Evolutionary conservation across 257 asterid genomes (phyloP), one percentile per base, ranked within the genome.

Genomic region (Plantago major): DNA sequence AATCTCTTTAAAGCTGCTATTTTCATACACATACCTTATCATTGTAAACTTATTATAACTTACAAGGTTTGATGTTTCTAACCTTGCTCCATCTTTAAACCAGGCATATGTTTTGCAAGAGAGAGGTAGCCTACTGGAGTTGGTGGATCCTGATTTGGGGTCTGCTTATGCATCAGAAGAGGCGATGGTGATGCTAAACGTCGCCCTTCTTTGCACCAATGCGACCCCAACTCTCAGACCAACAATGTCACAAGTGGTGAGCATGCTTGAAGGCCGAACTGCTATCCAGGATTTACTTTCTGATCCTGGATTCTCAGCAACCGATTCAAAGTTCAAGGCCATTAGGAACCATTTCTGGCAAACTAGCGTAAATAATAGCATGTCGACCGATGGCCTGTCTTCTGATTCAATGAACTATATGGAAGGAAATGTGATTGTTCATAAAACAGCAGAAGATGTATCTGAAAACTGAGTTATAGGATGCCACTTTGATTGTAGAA

Each of bases 21-120:
- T n/a, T n/a, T n/a, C n/a, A n/a, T n/a, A n/a, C n/a, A n/a, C n/a
- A n/a, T n/a, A n/a, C n/a, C n/a, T n/a, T n/a, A 13, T 46, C 8
- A 16, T 15, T 48, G 54, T 14, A 6, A 48, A 48, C 28, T 48
- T 28, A 16, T 15, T n/a, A n/a, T n/a, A n/a, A n/a, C n/a, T n/a
- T n/a, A n/a, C n/a, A n/a, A n/a, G n/a, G n/a, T n/a, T n/a, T n/a
- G n/a, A n/a, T n/a, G n/a, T n/a, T n/a, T n/a, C n/a, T n/a, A n/a
- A n/a, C n/a, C n/a, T n/a, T n/a, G n/a, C n/a, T n/a, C n/a, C n/a
- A n/a, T n/a, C n/a, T n/a, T n/a, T n/a, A n/a, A n/a, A n/a, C 8
- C 75, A 92, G 99, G 99, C 99, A 9, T 82, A 84, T 63, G 97
- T 89, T 67, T 67, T 84, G 69, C 97, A 86, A 77, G 95, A 89